A percentile compares a stretch with the other conserved stretches of the same genome.
These are phyloP conservation scores for Podila verticillata DNA, from an alignment of 192 early-diverging fungal genomes.

Conservation along the genomic window DNA sequence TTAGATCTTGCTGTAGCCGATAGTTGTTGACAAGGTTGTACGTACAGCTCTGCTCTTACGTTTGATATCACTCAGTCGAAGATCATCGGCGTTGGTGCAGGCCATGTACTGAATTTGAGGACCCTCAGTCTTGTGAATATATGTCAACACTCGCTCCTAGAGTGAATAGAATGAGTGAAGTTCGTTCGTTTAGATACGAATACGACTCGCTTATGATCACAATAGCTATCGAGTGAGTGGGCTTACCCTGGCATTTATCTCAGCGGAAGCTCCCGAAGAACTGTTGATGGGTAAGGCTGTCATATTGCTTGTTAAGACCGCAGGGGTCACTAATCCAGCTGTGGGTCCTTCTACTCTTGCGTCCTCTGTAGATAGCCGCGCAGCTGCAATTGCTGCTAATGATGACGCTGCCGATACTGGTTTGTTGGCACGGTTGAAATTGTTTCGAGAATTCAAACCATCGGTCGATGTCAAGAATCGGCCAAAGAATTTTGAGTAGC, in stretches of 20 bases:
- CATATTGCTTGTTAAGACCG: slow-evolving; percentile 25
- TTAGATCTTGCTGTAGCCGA: neutral
- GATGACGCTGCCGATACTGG: slow-evolving; percentile 29
- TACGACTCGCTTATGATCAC: too few species aligned
- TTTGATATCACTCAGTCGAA: slow-evolving; percentile 37
- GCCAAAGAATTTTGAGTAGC: slow-evolving; percentile 57
- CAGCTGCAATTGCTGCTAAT: slow-evolving; percentile 24
- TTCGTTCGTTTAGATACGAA: neutral
- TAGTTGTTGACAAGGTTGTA: neutral
- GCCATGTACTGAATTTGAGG: slow-evolving; percentile 46
- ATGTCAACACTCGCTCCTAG: neutral
- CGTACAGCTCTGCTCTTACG: neutral
- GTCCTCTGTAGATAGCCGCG: neutral
- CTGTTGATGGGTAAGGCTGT: slow-evolving; percentile 15
- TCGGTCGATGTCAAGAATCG: slow-evolving; percentile 46
- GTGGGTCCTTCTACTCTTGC: neutral
- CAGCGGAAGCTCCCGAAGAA: neutral
- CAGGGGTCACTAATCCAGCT: slow-evolving; percentile 18
- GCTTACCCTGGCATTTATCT: slow-evolving; percentile 11
- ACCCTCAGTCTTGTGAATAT: slow-evolving; percentile 2
- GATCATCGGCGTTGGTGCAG: slow-evolving; percentile 27
- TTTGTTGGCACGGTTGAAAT: slow-evolving; percentile 1
- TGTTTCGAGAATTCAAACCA: neutral
- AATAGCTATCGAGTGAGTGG: too few species aligned
- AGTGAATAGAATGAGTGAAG: neutral